Evolutionary conservation across 257 asterid species (phyloP).

Genomic region (Solanum microdontum): DNA sequence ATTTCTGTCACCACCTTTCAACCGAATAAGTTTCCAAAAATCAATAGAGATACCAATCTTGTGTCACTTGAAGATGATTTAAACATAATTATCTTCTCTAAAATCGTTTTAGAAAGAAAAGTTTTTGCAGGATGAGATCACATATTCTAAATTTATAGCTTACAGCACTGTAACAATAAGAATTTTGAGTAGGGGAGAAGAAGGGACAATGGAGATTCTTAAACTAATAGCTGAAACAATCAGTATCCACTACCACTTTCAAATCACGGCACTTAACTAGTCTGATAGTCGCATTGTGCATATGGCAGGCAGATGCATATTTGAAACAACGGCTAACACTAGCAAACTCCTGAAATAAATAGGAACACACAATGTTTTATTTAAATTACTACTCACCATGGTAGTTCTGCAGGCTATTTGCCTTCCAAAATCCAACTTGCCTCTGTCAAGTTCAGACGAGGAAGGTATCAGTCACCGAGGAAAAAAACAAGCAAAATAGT

Average conservation of each 20-base stretch:
- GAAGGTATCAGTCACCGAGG: slow-evolving; percentile 9
- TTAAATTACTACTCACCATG: slow-evolving; percentile 42
- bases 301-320: background rate
- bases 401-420: slow-evolving; percentile 40
- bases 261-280: background rate
- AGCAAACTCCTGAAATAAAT: background rate
- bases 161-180: background rate
- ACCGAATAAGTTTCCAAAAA: background rate
- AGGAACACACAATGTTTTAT: background rate
- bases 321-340: background rate
- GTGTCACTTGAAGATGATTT: background rate
- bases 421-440: slow-evolving; percentile 57
- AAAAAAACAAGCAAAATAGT: background rate
- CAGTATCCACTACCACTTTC: background rate
- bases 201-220: background rate
- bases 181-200: background rate
- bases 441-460: slow-evolving; percentile 44
- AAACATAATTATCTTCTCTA: background rate
- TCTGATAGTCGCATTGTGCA: background rate
- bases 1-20: background rate
- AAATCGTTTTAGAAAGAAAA: background rate
- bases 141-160: background rate
- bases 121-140: background rate
- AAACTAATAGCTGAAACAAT: background rate
- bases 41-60: background rate